Evolutionary conservation across 2,329 filamentous ascomycete species (phyloP).

Genomic region (Colletotrichum incanum): DNA sequence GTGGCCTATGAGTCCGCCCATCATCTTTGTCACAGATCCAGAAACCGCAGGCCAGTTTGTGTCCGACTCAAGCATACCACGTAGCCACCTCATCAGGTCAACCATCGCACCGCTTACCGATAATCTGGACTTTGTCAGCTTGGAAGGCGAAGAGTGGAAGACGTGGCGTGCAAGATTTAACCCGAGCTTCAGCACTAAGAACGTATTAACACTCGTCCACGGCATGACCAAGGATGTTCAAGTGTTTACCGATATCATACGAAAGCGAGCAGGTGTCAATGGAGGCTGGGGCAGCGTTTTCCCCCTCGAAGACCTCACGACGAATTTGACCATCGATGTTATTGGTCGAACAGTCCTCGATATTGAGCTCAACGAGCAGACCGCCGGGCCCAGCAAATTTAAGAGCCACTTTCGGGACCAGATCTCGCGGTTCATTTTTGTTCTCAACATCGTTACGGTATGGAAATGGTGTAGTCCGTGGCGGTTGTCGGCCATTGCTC

Average conservation of each 20-base stretch:
- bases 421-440: slow-evolving; percentile 1
- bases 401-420: slow-evolving; percentile 25
- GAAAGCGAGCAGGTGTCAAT: slow-evolving; percentile 47
- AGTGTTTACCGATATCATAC: slow-evolving; percentile 53
- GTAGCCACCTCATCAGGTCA: slow-evolving; percentile 49
- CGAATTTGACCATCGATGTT: slow-evolving; percentile 58
- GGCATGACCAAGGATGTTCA: slow-evolving; percentile 56
- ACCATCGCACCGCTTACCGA: slow-evolving; percentile 51
- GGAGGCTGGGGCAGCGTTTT: slow-evolving; percentile 53
- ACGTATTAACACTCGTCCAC: slow-evolving; percentile 53
- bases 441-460: slow-evolving; percentile 22
- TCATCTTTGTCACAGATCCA: slow-evolving; percentile 44
- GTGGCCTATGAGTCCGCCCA: slow-evolving; percentile 48
- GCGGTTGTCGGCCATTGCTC: slow-evolving; percentile 4
- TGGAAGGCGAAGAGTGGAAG: slow-evolving; percentile 50
- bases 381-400: slow-evolving; percentile 22
- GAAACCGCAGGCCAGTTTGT: slow-evolving; percentile 46
- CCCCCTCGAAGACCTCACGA: slow-evolving; percentile 53
- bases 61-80: slow-evolving; percentile 45
- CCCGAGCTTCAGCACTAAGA: slow-evolving; percentile 56
- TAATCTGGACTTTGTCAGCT: slow-evolving; percentile 51
- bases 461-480: slow-evolving; percentile 7
- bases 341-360: slow-evolving; percentile 55
- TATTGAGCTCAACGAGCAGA: slow-evolving; percentile 35
- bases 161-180: slow-evolving; percentile 53